Evolutionary conservation across 208 protist species (phyloP), one percentile per base, ranked within the genome.

Genomic region (Crithidia thermophila): DNA sequence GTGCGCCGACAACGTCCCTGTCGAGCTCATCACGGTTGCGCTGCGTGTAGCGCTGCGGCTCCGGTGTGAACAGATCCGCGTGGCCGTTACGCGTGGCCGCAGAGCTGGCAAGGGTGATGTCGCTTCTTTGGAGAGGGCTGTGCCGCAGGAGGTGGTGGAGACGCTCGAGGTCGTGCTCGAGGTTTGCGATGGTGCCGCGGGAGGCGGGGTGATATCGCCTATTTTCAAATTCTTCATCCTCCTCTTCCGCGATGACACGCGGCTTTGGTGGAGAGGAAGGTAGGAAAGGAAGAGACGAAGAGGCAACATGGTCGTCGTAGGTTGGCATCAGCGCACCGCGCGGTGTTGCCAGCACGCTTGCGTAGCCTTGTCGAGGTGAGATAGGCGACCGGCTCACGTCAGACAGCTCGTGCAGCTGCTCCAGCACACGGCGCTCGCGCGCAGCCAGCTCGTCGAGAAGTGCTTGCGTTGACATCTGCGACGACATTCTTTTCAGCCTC

Each of bases 381-480:
- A 75, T 75, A 1, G 69, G 69, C 5, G 69, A 75, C 40, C 60
- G 61, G 6, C 45, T 63, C 23, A 74, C 49, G 13, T 51, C 59
- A 11, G 69, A 75, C 20, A 75, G 61, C 13, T 69, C 69, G 11
- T 60, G 52, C 16, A 75, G 40, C 61, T 75, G 69, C 37, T 75
- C 43, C 37, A 75, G 25, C 2, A 75, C 55, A 16, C 69, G 69
- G 20, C 55, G 69, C 53, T 75, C 69, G 6, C 45, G 34, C 0
- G 36, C 69, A 4, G 69, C 61, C 4, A 75, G 61, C 46, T 75
- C 61, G 21, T 58, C 43, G 50, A 75, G 43, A 25, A 75, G 69
- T 18, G 58, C 53, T 46, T 68, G 59, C 36, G 69, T 59, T 20
- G 63, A 71, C 40, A 51, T 53, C 43, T 36, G 42, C 25, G 4